Evolutionary conservation across 768 basidiomycete species (phyloP), one percentile per base, ranked within the genome.

Genomic region (Serendipita sp.): DNA sequence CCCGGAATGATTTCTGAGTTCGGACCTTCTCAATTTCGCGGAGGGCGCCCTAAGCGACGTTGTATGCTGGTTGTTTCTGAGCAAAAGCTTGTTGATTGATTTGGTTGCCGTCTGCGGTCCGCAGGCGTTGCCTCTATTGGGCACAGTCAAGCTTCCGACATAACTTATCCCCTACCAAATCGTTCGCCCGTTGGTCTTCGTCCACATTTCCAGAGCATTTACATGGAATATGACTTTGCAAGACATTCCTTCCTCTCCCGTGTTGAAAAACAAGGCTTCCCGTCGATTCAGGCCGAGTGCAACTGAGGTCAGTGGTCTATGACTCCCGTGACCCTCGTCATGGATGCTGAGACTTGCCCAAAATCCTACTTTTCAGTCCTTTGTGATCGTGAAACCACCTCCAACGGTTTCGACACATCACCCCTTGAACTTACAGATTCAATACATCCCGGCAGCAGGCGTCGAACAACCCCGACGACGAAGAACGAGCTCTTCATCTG

Each of bases 321-420:
- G 23, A 23, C 23, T 23, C 44, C 44, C 44, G 44, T 13, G 18
- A 45, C 44, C 11, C 13, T 23, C 23, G 23, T 23, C 23, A 23
- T 45, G 13, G 44, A 45, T 18, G 44, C 18, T 45, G 11, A 45
- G 18, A 18, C 44, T 18, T 45, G 44, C 44, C 18, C 44, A 53
- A 11, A 11, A 53, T 53, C 13, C 11, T 2, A n/a, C 31, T 53
- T 53, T 27, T n/a, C 23, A 94, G 91, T 88, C 87, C 0, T 91
- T 93, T 75, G 88, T 94, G 64, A 84, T 95, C 70, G 93, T 95
- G 63, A 83, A 89, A 58, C 92, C 92, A 3, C 91, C 91, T 2
- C 90, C 91, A 0, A 83, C 88, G 3, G 83, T 85, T 69, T 79
- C 82, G n/a, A 11, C 10, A 11, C 88, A 87, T 66, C 90, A 93